Evolutionary conservation across 179 eudicot genomes (phyloP).

Genomic region (Camellia oleifera): DNA sequence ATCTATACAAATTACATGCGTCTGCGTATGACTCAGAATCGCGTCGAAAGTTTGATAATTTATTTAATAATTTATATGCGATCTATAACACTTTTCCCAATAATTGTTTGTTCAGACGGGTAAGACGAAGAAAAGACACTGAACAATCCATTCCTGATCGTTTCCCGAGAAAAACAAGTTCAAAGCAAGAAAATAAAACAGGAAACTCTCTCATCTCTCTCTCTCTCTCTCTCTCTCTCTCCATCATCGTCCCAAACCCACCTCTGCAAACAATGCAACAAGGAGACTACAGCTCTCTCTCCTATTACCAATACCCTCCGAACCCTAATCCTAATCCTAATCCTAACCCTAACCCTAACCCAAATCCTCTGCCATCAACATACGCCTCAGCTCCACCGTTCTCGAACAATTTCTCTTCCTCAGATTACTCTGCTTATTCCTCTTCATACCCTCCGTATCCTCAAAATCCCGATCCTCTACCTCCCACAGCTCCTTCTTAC

Average conservation of each 20-base stretch:
- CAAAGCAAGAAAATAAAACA: not conserved
- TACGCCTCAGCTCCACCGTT: slow-evolving; percentile 78
- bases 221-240: not conserved
- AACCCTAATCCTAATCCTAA: slow-evolving; percentile 9
- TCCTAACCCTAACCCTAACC: slow-evolving; percentile 22
- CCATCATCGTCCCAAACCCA: not conserved
- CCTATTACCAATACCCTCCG: slow-evolving; percentile 31
- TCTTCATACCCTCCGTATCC: slow-evolving; percentile 43
- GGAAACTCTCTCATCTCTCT: not conserved
- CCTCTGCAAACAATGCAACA: slow-evolving; percentile 41
- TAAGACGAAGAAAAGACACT: no score
- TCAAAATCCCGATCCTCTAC: slow-evolving; percentile 46
- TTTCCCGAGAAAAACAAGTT: no score
- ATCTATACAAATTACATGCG: no score
- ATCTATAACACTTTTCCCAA: no score
- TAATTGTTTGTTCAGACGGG: no score
- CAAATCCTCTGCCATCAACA: slow-evolving; percentile 27
- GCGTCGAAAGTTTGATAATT: no score
- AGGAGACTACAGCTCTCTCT: slow-evolving; percentile 35
- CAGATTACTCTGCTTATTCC: slow-evolving; percentile 37
- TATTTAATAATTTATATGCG: no score
- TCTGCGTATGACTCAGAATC: no score
- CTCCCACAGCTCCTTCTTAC: slow-evolving; percentile 55
- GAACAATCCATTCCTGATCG: no score
- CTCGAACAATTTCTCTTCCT: slow-evolving; percentile 31